A percentile compares a stretch with the other conserved stretches of the same genome.
Evolutionary conservation across 1,139 yeast species (phyloP).

Genomic region (Yamadazyma oceani): DNA sequence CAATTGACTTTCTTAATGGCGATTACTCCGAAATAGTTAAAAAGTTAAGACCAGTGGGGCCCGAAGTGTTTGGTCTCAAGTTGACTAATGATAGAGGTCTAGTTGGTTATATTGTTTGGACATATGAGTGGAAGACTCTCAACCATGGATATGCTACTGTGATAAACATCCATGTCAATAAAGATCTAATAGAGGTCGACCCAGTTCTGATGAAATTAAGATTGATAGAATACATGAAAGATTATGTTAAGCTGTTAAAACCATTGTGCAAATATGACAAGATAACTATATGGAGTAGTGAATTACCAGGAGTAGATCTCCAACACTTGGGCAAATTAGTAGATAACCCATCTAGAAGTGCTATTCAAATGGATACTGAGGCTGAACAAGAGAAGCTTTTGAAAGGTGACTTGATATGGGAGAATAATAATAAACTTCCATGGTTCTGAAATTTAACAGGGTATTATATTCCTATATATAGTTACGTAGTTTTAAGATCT

Average conservation of each 20-base stretch:
- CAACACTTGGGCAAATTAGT: slow-evolving; percentile 17
- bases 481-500: neutral
- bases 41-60: slow-evolving; percentile 24
- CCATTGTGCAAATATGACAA: slow-evolving; percentile 14
- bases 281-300: slow-evolving; percentile 40
- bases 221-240: slow-evolving; percentile 23
- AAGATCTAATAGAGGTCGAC: slow-evolving; percentile 12
- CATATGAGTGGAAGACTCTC: slow-evolving; percentile 35
- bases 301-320: slow-evolving; percentile 15
- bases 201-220: slow-evolving; percentile 13
- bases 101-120: slow-evolving; percentile 40
- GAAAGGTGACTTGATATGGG: slow-evolving; percentile 40
- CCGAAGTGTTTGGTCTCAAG: slow-evolving; percentile 34
- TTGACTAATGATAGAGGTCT: slow-evolving; percentile 18
- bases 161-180: slow-evolving; percentile 25
- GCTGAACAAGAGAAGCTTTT: slow-evolving; percentile 25
- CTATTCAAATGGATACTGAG: slow-evolving; percentile 28
- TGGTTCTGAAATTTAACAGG: too few relatives aligned
- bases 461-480: neutral
- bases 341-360: slow-evolving; percentile 41
- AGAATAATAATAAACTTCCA: slow-evolving; percentile 43
- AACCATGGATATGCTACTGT: slow-evolving; percentile 28
- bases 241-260: slow-evolving; percentile 11
- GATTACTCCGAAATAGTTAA: slow-evolving; percentile 24
- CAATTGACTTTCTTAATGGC: slow-evolving; percentile 17